Percentiles rank a stretch among this genome's conserved stretches.
Conservation (phyloP, 208 protist genomes). For the Paratrypanosoma confusum region DNA sequence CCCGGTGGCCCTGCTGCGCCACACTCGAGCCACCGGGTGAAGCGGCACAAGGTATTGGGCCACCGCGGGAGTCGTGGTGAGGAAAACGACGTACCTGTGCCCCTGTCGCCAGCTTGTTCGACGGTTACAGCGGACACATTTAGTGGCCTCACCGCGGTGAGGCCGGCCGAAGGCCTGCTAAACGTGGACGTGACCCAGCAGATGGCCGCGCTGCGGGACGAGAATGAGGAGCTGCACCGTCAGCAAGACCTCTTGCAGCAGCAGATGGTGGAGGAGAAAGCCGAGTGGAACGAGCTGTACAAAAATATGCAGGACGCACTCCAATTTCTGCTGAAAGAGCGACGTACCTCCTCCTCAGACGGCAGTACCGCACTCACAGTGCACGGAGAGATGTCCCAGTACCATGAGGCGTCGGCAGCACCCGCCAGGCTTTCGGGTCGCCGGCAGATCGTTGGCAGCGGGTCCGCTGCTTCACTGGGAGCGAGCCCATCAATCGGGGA, state of each 20-base stretch:
- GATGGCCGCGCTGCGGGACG: too few relatives aligned
- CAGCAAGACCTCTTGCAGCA: constrained; percentile 11
- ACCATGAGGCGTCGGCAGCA: background rate
- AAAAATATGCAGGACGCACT: constrained; percentile 12
- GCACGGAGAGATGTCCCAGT: too few relatives aligned
- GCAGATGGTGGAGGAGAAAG: constrained; percentile 10
- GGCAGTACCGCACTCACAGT: background rate
- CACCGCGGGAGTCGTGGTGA: too few relatives aligned
- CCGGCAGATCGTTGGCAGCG: background rate
- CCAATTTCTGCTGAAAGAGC: constrained; percentile 5
- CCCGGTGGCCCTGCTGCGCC: background rate
- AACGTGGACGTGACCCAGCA: background rate
- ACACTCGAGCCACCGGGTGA: background rate
- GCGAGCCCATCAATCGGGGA: background rate
- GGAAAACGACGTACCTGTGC: too few relatives aligned
- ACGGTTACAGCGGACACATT: background rate
- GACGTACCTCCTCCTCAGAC: constrained; percentile 5
- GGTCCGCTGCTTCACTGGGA: background rate
- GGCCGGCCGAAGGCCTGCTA: background rate
- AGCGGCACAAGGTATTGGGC: background rate
- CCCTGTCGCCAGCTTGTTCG: background rate
- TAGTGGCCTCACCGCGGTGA: background rate
- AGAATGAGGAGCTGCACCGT: constrained; percentile 7
- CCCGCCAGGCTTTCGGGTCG: background rate
- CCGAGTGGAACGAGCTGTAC: constrained; percentile 14